Conservation (phyloP, 2,329 filamentous ascomycete genomes). For the Coniella lustricola region DNA sequence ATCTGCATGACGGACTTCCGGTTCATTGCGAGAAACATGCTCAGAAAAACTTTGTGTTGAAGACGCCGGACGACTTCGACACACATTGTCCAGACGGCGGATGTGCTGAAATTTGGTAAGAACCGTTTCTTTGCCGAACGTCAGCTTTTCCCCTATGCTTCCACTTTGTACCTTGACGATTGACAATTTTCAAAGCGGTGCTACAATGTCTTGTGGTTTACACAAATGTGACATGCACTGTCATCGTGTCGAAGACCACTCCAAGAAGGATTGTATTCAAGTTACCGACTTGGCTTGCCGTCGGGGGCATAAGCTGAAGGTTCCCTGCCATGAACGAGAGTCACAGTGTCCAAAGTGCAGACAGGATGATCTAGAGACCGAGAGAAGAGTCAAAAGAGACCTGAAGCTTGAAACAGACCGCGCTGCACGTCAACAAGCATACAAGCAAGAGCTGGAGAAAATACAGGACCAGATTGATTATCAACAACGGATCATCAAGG, state of each 20-base stretch:
- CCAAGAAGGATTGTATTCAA: conserved; percentile 31
- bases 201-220: conserved; percentile 44
- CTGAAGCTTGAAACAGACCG: conserved; percentile 44
- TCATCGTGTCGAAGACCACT: conserved; percentile 55
- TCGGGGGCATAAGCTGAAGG: conserved; percentile 40
- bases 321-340: conserved; percentile 36
- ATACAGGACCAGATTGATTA: conserved; percentile 50
- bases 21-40: conserved; percentile 56
- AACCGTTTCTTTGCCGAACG: conserved; percentile 3
- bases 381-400: conserved; percentile 37
- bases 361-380: conserved; percentile 38
- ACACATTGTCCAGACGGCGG: conserved; percentile 61
- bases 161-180: neutral
- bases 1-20: conserved; percentile 54
- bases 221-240: conserved; percentile 56
- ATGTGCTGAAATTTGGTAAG: conserved; percentile 56
- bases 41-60: conserved; percentile 37
- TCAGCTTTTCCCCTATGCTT: neutral
- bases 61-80: conserved; percentile 51
- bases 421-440: conserved; percentile 35
- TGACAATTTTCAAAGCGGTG: conserved; percentile 31
- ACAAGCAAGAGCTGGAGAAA: conserved; percentile 36
- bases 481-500: conserved; percentile 35
- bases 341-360: conserved; percentile 44
- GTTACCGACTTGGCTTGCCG: conserved; percentile 40